Conservation (phyloP, 2,329 filamentous ascomycete species). For the Fusarium sp. region DNA sequence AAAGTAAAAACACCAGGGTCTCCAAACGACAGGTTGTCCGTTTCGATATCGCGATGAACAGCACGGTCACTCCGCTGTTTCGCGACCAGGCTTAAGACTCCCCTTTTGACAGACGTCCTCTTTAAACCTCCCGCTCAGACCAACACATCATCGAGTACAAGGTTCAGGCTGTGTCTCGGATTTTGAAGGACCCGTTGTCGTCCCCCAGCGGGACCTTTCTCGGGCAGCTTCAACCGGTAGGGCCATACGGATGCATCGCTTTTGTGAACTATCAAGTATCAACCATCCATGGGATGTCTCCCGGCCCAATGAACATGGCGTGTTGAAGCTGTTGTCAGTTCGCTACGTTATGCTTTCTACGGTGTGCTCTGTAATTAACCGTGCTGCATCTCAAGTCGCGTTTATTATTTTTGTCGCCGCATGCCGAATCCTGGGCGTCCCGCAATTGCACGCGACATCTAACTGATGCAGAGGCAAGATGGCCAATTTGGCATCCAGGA, state of each 20-base stretch:
- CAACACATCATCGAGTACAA: constrained; percentile 27
- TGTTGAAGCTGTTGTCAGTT: constrained; percentile 17
- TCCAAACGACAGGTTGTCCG: constrained; percentile 36
- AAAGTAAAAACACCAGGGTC: constrained; percentile 19
- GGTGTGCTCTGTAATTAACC: background rate
- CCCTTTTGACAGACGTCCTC: constrained; percentile 29
- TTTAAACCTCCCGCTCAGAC: constrained; percentile 34
- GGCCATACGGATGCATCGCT: constrained; percentile 27
- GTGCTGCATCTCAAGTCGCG: constrained; percentile 24
- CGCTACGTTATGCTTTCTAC: constrained; percentile 24
- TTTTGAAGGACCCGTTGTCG: constrained; percentile 25
- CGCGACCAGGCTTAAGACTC: constrained; percentile 37
- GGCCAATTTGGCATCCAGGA: constrained; percentile 29
- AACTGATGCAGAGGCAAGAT: constrained; percentile 37
- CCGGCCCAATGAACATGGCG: constrained; percentile 11
- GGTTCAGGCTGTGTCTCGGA: constrained; percentile 33
- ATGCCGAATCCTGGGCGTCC: constrained; percentile 8
- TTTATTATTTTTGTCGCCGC: constrained; percentile 34
- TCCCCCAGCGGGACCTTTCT: constrained; percentile 20
- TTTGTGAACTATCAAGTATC: constrained; percentile 14
- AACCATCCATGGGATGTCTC: constrained; percentile 15
- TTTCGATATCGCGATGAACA: constrained; percentile 25
- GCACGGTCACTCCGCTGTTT: constrained; percentile 34
- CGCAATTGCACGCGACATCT: constrained; percentile 22
- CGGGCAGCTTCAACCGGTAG: constrained; percentile 37